Evolutionary conservation across 345 rosid genomes (phyloP).

Genomic region (Sapria himalayana): DNA sequence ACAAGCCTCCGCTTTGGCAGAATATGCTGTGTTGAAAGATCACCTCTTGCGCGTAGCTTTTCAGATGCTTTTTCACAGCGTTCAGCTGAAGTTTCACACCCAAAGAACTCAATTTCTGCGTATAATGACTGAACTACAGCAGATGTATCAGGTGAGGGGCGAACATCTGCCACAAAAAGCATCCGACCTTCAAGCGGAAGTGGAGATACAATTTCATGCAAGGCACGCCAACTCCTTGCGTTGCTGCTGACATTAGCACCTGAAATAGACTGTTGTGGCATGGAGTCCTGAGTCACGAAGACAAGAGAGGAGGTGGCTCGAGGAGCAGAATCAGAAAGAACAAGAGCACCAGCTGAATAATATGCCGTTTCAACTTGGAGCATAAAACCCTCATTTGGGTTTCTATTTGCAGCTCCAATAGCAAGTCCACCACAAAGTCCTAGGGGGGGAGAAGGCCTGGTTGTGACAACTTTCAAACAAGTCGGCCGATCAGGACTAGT

Average conservation of each 20-base stretch:
- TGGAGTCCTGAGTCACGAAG: constrained; percentile 63
- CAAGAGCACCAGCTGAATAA: constrained; percentile 71
- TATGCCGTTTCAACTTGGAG: constrained; percentile 73
- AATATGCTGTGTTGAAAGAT: constrained; percentile 75
- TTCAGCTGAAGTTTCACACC: constrained; percentile 45
- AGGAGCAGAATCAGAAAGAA: constrained; percentile 86
- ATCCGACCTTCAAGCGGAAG: constrained; percentile 91
- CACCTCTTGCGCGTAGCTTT: constrained; percentile 93
- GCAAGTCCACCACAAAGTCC: constrained; percentile 80
- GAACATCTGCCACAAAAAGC: constrained; percentile 90
- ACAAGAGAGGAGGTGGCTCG: constrained; percentile 80
- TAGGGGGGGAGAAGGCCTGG: constrained; percentile 87
- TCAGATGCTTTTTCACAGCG: constrained; percentile 62
- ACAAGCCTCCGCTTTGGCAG: constrained; percentile 75
- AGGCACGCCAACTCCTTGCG: constrained; percentile 62
- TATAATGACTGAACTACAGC: constrained; percentile 57
- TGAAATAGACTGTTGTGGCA: constrained; percentile 41
- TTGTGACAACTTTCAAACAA: constrained; percentile 76
- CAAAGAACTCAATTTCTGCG: constrained; percentile 65
- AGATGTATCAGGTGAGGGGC: constrained; percentile 67
- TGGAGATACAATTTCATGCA: constrained; percentile 64
- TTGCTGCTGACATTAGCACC: constrained; percentile 43
- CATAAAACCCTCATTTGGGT: constrained; percentile 61
- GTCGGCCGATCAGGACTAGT: constrained; percentile 36
- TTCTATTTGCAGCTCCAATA: constrained; percentile 67